These are phyloP conservation scores for Rubroshorea leprosula DNA, from an alignment of 345 rosid genomes.

Conservation along the genomic window DNA sequence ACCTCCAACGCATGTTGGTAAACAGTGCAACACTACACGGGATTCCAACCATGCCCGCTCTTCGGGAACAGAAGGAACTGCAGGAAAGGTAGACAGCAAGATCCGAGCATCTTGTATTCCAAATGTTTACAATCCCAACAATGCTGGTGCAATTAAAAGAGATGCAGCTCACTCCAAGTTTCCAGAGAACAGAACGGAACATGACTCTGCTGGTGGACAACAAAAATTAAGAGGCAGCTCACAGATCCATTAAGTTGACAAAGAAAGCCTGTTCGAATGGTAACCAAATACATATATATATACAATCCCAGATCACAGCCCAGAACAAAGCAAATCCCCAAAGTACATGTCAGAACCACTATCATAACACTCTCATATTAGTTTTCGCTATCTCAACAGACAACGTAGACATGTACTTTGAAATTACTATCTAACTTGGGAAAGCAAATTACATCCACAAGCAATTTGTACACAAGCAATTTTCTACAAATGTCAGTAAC, in stretches of 20 bases:
- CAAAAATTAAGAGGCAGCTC: no score
- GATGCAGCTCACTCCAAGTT: neutral
- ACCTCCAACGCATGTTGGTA: neutral
- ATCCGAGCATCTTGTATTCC: neutral
- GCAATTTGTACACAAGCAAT: no score
- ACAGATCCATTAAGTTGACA: neutral
- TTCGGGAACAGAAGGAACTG: neutral
- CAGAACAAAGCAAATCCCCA: slow-evolving; percentile 23
- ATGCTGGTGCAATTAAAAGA: neutral
- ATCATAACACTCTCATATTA: slow-evolving; percentile 14
- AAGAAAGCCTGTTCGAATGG: no score
- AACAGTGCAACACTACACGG: neutral
- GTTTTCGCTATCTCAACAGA: slow-evolving; percentile 15
- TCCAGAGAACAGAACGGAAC: neutral
- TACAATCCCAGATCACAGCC: neutral
- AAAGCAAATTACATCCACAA: slow-evolving; percentile 16
- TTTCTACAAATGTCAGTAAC: slow-evolving; percentile 24
- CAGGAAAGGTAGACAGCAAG: neutral
- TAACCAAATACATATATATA: slow-evolving; percentile 15
- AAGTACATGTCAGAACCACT: slow-evolving; percentile 19
- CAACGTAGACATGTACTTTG: slow-evolving; percentile 15
- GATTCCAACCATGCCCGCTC: neutral
- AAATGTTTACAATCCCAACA: neutral
- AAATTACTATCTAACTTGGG: slow-evolving; percentile 5
- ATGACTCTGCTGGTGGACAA: no score